These are phyloP conservation scores for Dictyostelium intermedium DNA, from an alignment of 78 protist genomes.

Conservation along the genomic window DNA sequence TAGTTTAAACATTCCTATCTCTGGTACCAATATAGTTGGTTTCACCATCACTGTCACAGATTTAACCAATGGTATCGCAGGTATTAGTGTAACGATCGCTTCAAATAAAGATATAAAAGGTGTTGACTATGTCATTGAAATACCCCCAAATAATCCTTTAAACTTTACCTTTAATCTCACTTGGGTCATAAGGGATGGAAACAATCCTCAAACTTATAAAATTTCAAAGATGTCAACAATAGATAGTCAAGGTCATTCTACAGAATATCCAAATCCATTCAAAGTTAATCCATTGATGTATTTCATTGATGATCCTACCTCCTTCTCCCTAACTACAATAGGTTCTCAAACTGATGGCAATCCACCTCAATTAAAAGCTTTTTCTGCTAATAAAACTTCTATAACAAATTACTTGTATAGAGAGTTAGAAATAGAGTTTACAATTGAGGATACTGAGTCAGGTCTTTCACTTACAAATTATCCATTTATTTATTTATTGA, in stretches of 20 bases:
- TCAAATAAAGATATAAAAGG: background rate
- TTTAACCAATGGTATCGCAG: background rate
- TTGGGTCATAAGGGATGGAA: background rate
- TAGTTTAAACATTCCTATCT: background rate
- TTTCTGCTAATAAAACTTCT: background rate
- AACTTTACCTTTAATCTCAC: background rate
- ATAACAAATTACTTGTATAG: background rate
- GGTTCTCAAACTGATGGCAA: background rate
- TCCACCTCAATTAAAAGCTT: background rate
- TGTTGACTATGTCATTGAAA: background rate
- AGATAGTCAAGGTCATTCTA: background rate
- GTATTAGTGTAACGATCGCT: background rate
- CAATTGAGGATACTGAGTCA: background rate
- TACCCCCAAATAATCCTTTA: background rate
- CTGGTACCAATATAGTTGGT: background rate
- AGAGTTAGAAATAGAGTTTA: background rate
- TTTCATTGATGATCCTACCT: background rate
- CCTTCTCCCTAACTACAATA: background rate
- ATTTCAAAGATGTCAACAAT: background rate
- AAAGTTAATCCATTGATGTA: background rate
- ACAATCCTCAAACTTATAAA: background rate
- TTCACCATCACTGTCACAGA: background rate
- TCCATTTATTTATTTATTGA: background rate
- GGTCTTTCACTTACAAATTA: background rate
- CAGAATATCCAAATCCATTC: background rate